Evolutionary conservation across 2,329 filamentous ascomycete genomes (phyloP).

Genomic region (Cephalotrichum gorgonifer): DNA sequence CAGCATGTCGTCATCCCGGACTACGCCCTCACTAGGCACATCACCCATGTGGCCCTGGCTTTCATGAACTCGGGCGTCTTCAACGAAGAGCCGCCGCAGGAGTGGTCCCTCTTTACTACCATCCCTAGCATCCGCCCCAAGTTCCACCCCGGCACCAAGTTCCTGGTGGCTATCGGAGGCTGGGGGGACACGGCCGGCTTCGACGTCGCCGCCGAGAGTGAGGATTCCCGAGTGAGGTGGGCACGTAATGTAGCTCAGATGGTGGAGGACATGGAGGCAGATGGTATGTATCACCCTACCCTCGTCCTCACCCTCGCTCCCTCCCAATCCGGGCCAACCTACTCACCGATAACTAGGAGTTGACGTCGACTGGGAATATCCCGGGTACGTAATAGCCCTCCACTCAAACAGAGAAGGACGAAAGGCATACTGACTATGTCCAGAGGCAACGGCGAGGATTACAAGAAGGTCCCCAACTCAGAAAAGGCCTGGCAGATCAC

Average conservation of each 20-base stretch:
- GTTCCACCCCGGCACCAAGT: constrained; percentile 43
- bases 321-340: constrained; percentile 20
- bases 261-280: constrained; percentile 51
- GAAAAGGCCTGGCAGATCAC: constrained; percentile 50
- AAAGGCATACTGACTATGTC: neutral
- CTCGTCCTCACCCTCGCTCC: no score
- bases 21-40: constrained; percentile 22
- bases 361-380: constrained; percentile 58
- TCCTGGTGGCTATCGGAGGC: constrained; percentile 63
- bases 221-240: constrained; percentile 43
- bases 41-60: constrained; percentile 49
- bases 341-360: constrained; percentile 9
- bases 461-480: constrained; percentile 52
- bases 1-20: constrained; percentile 35
- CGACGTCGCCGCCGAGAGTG: constrained; percentile 40
- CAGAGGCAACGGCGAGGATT: constrained; percentile 60
- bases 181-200: constrained; percentile 64
- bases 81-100: constrained; percentile 27
- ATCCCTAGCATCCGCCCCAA: constrained; percentile 22
- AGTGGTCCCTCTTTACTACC: constrained; percentile 43
- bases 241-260: constrained; percentile 54
- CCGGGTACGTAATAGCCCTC: constrained; percentile 23
- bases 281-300: no score
- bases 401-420: neutral
- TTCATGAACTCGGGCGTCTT: constrained; percentile 46